Conservation (phyloP, 129 eudicot genomes). For the Chrysanthemum lavandulifolium region DNA sequence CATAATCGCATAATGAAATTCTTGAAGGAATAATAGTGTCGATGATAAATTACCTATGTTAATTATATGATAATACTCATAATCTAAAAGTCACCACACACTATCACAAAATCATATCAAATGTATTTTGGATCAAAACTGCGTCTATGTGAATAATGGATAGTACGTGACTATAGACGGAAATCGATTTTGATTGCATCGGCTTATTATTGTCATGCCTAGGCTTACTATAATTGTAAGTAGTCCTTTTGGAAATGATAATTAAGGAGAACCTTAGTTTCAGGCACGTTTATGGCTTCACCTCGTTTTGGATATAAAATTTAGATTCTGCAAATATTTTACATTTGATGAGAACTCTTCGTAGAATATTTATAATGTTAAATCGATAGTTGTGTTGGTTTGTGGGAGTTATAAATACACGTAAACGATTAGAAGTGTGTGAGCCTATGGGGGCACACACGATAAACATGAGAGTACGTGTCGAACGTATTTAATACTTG, state of each 20-base stretch:
- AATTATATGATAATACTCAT: too few relatives aligned
- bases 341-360: neutral
- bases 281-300: neutral
- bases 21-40: too few relatives aligned
- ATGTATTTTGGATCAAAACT: neutral
- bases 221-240: neutral
- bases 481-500: too few relatives aligned
- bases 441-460: too few relatives aligned
- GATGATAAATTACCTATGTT: too few relatives aligned
- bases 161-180: neutral
- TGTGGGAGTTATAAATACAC: too few relatives aligned
- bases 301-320: neutral
- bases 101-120: neutral
- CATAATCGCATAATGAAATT: too few relatives aligned
- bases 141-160: neutral
- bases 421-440: too few relatives aligned
- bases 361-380: neutral
- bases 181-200: neutral
- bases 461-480: too few relatives aligned
- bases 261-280: neutral
- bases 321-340: neutral
- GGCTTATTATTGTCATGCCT: neutral
- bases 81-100: too few relatives aligned
- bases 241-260: neutral
- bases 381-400: neutral